A percentile compares a stretch with the other conserved stretches of the same genome.
Evolutionary conservation across 331 rosid species (phyloP).

Genomic region (Acacia concinna): DNA sequence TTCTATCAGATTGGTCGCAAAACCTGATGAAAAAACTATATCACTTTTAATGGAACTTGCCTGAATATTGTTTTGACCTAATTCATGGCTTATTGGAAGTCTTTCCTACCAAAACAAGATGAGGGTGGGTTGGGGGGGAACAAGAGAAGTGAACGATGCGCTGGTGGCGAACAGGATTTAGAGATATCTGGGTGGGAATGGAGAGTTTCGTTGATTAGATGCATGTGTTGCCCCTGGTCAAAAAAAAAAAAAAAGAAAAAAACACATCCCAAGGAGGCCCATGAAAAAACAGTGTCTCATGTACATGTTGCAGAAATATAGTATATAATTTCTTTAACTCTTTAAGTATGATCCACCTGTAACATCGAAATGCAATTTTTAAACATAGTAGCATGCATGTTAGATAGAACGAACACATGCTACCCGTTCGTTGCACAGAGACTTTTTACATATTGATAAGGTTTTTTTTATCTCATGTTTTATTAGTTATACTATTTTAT

Average conservation of each 20-base stretch:
- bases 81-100: neutral
- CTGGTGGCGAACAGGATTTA: constrained; percentile 33
- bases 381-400: too few species aligned
- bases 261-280: neutral
- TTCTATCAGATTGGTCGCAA: neutral
- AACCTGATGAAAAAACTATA: neutral
- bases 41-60: neutral
- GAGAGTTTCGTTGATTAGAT: constrained; percentile 8
- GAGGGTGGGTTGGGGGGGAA: neutral
- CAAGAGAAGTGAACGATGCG: neutral
- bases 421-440: too few species aligned
- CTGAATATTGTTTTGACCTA: neutral
- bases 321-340: neutral
- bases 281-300: neutral
- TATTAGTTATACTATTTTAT: too few species aligned
- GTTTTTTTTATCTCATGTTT: too few species aligned
- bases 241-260: neutral
- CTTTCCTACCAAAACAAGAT: neutral
- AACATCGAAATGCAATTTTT: too few species aligned
- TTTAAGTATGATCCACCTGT: neutral
- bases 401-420: too few species aligned
- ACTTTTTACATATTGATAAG: too few species aligned
- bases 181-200: neutral
- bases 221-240: neutral
- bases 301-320: neutral